Conservation (phyloP, 192 early-diverging fungal species). For the Coemansia sp. region DNA sequence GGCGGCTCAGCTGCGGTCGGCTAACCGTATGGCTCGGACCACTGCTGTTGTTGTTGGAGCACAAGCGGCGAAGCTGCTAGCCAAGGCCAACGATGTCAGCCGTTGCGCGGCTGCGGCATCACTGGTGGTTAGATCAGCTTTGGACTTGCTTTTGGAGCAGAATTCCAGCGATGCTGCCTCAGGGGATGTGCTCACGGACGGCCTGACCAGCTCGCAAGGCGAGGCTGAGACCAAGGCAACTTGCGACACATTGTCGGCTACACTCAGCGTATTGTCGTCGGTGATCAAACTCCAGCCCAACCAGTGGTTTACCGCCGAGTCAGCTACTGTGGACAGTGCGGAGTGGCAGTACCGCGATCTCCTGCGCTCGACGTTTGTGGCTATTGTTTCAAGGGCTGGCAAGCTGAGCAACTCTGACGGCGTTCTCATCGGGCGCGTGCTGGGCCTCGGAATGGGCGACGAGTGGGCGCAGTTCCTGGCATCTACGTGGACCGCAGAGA, state of each 20-base stretch:
- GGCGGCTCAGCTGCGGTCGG: constrained; percentile 20
- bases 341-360: constrained; percentile 13
- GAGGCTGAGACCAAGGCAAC: constrained; percentile 8
- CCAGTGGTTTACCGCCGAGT: constrained; percentile 22
- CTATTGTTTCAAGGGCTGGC: constrained; percentile 11
- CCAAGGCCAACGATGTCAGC: neutral
- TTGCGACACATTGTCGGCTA: constrained; percentile 12
- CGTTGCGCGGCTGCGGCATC: constrained; percentile 6
- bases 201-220: neutral
- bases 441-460: constrained; percentile 19
- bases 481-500: constrained; percentile 19
- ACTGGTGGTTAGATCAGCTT: constrained; percentile 15
- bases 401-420: constrained; percentile 20
- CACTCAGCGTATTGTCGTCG: constrained; percentile 9
- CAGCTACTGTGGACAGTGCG: neutral
- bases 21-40: neutral
- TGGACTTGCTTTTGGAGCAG: neutral
- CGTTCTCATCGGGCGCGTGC: constrained; percentile 28
- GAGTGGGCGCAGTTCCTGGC: constrained; percentile 53
- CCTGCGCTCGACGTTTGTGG: constrained; percentile 17
- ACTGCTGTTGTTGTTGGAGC: constrained; percentile 32
- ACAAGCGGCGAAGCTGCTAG: constrained; percentile 21
- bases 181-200: constrained; percentile 8
- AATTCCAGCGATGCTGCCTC: neutral
- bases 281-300: constrained; percentile 10